These are phyloP conservation scores for Croton setiger DNA, from an alignment of 441 rosid species.

Conservation along the genomic window DNA sequence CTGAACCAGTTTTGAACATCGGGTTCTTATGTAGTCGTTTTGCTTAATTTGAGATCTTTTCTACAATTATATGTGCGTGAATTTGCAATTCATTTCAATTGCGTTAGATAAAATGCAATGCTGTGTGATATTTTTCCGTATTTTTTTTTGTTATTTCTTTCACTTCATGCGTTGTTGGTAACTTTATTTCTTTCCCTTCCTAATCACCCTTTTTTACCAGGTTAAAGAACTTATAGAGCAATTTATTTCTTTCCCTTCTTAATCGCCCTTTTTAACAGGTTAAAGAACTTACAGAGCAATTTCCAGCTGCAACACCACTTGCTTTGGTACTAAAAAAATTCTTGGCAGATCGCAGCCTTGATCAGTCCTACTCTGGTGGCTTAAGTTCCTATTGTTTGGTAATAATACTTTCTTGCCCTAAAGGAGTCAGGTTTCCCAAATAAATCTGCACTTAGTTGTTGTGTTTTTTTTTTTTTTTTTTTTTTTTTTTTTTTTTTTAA, in stretches of 20 bases:
- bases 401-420: slow-evolving; percentile 23
- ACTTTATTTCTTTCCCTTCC: slow-evolving; percentile 10
- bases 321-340: slow-evolving; percentile 97
- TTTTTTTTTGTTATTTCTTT: not conserved
- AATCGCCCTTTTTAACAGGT: slow-evolving; percentile 44
- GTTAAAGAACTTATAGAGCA: slow-evolving; percentile 87
- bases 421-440: not conserved
- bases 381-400: slow-evolving; percentile 99
- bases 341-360: slow-evolving; percentile 98
- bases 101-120: too few species aligned
- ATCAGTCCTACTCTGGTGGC: slow-evolving; percentile 98
- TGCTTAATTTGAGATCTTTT: too few species aligned
- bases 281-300: slow-evolving; percentile 83
- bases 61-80: not conserved
- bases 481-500: too few species aligned
- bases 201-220: slow-evolving; percentile 37
- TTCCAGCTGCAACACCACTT: slow-evolving; percentile 94
- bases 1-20: too few species aligned
- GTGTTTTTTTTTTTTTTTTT: not conserved
- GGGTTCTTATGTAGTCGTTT: too few species aligned
- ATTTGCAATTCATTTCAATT: not conserved
- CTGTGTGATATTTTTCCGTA: too few species aligned
- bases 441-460: not conserved
- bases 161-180: slow-evolving; percentile 8
- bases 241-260: slow-evolving; percentile 23